Evolutionary conservation across 2,329 filamentous ascomycete species (phyloP), one percentile per base, ranked within the genome.

Genomic region (Ascosphaera apis): DNA sequence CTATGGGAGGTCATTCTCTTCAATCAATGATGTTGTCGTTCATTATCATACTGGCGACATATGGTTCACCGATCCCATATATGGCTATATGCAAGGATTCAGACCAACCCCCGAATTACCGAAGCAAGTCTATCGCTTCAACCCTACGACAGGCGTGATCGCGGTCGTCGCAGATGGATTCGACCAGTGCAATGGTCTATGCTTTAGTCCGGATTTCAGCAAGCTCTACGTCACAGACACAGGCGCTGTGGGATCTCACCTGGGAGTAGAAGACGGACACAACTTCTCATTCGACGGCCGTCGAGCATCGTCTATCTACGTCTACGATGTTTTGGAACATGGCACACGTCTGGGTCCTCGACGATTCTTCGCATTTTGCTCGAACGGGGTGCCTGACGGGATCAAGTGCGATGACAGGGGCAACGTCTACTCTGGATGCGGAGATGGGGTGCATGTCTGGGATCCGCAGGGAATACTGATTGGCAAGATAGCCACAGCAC

Each of bases 371-470:
- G 60, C 66, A 1, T 63, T 60, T 40, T 57, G 60, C 1, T 53
- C 57, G 23, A 49, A 49, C 0, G 64, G 64, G 0, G 53, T 61
- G 4, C 64, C 67, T 3, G 43, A 47, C 31, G 50, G 52, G 11
- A 49, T 67, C 37, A 62, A 65, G 40, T 58, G 59, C 32, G 66
- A 70, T 45, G 53, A 53, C 0, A 45, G 57, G n/a, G 66, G 67
- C 5, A 69, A 69, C 44, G 60, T 71, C 1, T 69, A 66, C 49
- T 57, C 59, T 7, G 64, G 61, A 0, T 65, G 61, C 39, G 63
- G 62, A 0, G 65, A 69, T 43, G 66, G 65, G 0, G 50, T 69
- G 15, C 59, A 67, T 38, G 56, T 69, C 3, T 71, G 64, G 63
- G 58, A 56, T 41, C 45, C 55, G 0, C 53, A 54, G 3, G 66